A percentile compares a stretch with the other conserved stretches of the same genome.
These are phyloP conservation scores for Teunomyces lycoperdinae DNA, from an alignment of 805 yeast genomes.

Conservation along the genomic window DNA sequence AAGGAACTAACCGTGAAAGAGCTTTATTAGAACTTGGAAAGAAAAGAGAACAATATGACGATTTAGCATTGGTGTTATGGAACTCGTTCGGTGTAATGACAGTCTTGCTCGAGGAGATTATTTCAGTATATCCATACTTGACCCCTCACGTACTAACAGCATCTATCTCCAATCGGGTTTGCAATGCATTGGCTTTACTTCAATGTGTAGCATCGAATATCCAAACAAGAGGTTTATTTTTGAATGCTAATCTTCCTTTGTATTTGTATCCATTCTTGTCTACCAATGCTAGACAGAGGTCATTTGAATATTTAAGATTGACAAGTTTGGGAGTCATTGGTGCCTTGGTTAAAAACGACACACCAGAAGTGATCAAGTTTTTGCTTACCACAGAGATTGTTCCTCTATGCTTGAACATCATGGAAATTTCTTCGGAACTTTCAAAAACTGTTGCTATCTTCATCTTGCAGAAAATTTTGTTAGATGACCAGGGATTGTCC, in stretches of 20 bases:
- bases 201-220: conserved; percentile 97
- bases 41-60: conserved; percentile 92
- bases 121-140: conserved; percentile 83
- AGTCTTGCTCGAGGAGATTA: conserved; percentile 81
- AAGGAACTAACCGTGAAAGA: conserved; percentile 89
- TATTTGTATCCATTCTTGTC: conserved; percentile 91
- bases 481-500: conserved; percentile 87
- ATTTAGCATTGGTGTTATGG: conserved; percentile 90
- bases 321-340: conserved; percentile 97
- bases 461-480: conserved; percentile 86
- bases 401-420: conserved; percentile 88
- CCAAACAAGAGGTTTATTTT: conserved; percentile 80
- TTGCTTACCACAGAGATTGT: conserved; percentile 93
- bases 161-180: conserved; percentile 86
- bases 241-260: conserved; percentile 88
- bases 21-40: conserved; percentile 91
- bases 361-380: conserved; percentile 91
- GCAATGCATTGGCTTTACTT: conserved; percentile 89
- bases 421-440: conserved; percentile 92
- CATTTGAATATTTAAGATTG: conserved; percentile 89
- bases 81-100: conserved; percentile 97
- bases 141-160: conserved; percentile 85
- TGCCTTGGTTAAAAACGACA: conserved; percentile 92
- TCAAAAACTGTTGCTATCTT: conserved; percentile 96
- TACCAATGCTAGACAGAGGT: conserved; percentile 85